A percentile compares a stretch with the other conserved stretches of the same genome.
phyloP scores from a whole-genome alignment of 371 early-diverging fungal genomes.

The Entomophthora muscae region DNA sequence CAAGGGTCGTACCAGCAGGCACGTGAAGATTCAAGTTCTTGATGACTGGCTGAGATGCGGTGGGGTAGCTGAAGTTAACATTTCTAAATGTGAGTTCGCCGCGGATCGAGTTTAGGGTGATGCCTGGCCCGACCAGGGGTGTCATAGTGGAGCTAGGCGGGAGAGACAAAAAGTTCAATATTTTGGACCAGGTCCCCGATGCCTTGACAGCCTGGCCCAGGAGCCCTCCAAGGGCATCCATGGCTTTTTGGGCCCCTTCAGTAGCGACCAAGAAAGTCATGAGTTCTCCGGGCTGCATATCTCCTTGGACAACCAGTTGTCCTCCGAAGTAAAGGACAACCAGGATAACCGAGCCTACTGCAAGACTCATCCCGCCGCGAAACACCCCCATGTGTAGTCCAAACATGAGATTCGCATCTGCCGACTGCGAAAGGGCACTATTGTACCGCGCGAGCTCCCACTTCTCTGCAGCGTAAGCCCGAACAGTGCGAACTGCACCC shows the following conservation, averaged over 20 bases:
- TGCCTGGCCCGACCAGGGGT: not conserved
- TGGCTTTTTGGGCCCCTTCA: slow-evolving; percentile 52
- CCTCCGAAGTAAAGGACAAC: slow-evolving; percentile 60
- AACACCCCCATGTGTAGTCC: slow-evolving; percentile 44
- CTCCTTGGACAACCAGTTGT: slow-evolving; percentile 37
- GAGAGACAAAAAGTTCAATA: not conserved
- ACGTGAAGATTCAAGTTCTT: slow-evolving; percentile 39
- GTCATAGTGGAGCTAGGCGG: not conserved
- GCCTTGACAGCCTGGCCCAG: slow-evolving; percentile 53
- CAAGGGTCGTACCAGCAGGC: slow-evolving; percentile 38
- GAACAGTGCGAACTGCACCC: slow-evolving; percentile 51
- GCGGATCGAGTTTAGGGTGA: slow-evolving; percentile 10
- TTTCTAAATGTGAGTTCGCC: slow-evolving; percentile 43
- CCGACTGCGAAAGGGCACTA: too few relatives aligned
- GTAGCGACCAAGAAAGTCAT: slow-evolving; percentile 61
- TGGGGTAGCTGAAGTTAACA: slow-evolving; percentile 47
- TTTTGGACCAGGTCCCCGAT: not conserved
- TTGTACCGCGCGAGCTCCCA: slow-evolving; percentile 31
- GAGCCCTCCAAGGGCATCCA: slow-evolving; percentile 46
- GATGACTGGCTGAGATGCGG: slow-evolving; percentile 39
- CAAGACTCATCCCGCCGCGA: not conserved
- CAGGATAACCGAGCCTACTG: slow-evolving; percentile 16
- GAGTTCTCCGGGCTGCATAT: slow-evolving; percentile 45
- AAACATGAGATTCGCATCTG: slow-evolving; percentile 11
- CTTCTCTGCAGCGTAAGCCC: slow-evolving; percentile 54